Evolutionary conservation across 2,329 filamentous ascomycete species (phyloP), one percentile per base, ranked within the genome.

Genomic region (Coniella vitis): DNA sequence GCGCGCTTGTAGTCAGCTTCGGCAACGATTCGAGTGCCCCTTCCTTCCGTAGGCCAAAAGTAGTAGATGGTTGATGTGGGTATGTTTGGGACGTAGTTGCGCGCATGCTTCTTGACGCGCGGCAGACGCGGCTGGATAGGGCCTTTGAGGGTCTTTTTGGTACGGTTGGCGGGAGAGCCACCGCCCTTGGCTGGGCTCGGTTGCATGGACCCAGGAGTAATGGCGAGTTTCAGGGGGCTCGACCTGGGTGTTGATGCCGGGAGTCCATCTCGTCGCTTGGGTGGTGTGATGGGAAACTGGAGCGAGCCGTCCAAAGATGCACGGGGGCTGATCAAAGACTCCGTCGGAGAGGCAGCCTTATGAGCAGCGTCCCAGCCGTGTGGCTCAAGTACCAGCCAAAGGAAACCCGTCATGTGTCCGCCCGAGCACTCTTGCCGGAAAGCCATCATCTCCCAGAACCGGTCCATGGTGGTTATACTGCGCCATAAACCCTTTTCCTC

Each of bases 401-500:
- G 75, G 57, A 98, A 98, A 0, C 94, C 94, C 0, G 95, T 94
- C 61, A 95, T 75, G 16, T 90, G 78, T 0, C 93, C 94, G 31
- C 90, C 88, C 1, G 90, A 95, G 61, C 93, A 98, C 62, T 98
- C 93, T 63, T 97, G 93, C 49, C 93, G 77, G 62, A 87, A 97
- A 0, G 90, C 85, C 91, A 98, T 97, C 77, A 95, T 86, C 54
- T 98, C 93, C 93, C 93, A 98, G 61, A 98, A 98, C 57, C 90
- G 83, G n/a, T 90, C 87, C 36, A 98, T 70, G 0, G 82, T 86
- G 62, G 78, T 84, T 20, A 96, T 83, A 52, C 86, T 90, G 62
- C 83, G 86, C 93, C 93, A 98, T 49, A 79, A 75, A 0, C 86
- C 86, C 3, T 71, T 69, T 21, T 71, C 74, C 56, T 79, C 77